These are phyloP conservation scores for Cicer cuneatum DNA, from an alignment of 306 rosid species.

Conservation along the genomic window DNA sequence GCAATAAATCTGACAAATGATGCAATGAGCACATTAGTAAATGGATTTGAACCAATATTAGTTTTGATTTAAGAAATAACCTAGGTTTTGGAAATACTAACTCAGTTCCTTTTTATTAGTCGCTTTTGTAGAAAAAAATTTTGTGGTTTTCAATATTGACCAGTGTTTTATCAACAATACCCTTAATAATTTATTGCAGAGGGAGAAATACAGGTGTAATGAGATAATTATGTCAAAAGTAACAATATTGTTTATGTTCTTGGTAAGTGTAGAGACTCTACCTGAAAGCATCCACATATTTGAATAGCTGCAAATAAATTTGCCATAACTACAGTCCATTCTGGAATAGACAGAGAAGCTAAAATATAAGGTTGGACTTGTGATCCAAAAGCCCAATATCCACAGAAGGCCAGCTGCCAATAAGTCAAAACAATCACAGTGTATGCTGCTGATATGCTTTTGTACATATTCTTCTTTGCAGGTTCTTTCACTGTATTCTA, in stretches of 20 bases:
- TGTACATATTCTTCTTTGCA: conserved; percentile 72
- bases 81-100: no score
- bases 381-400: conserved; percentile 87
- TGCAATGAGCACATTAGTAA: conserved; percentile 36
- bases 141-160: no score
- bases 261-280: conserved; percentile 19
- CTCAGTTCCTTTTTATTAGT: no score
- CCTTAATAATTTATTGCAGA: no score
- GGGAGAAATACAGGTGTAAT: no score
- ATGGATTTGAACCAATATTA: neutral
- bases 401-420: conserved; percentile 68
- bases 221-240: no score
- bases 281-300: conserved; percentile 85
- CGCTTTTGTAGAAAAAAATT: no score
- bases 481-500: conserved; percentile 79
- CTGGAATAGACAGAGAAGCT: conserved; percentile 61
- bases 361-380: conserved; percentile 71
- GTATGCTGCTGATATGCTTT: conserved; percentile 74
- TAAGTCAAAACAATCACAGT: conserved; percentile 62
- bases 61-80: neutral
- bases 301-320: conserved; percentile 78
- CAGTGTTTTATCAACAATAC: no score
- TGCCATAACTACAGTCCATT: conserved; percentile 81
- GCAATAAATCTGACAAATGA: conserved; percentile 65
- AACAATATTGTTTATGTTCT: no score